Base-by-base conservation (phyloP, 352 stramenopile genomes). In the Phytophthora pluvialis region DNA sequence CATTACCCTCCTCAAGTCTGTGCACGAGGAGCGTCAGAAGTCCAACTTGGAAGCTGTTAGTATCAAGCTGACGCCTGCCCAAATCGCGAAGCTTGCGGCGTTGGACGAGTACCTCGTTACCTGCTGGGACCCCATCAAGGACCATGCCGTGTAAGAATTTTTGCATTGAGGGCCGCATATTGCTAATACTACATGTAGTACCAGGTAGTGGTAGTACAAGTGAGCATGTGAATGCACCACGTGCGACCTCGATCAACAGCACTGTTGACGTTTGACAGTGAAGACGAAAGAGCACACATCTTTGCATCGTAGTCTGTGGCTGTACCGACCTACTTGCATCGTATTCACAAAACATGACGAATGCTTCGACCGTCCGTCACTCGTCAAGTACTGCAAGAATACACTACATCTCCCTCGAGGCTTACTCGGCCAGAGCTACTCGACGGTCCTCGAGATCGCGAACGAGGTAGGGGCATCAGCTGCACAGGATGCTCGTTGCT, bases 1-100 rank as follows among this genome's bases (percentile, higher is more conserved):
- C 44, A 74, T 89, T 26, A 75, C 83, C 36, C 64, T 91, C 9
- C 81, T 76, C n/a, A 91, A 91, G 57, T 88, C 80, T 5, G 77
- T 87, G 9, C 67, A 78, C 5, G 38, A 57, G 2, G 54, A 57
- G 4, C 80, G 81, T 21, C 71, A 84, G 56, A 64, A 80, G 56
- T 51, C 76, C 28, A 93, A 93, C 65, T 35, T 88, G 0, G 71
- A 78, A 5, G 70, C 65, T n/a, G 64, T 44, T 15, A 71, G 64
- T 10, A 40, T 92, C n/a, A 47, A 64, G 40, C 45, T 92, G 11
- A 72, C 45, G 0, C 32, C 32, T 2, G 67, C 40, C 4, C 75
- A 89, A 13, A 10, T 90, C 4, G 49, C 39, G 10, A 60, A 57
- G 15, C 62, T 90, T 0, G 75, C 80, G 9, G 70, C 64, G 7